Percentiles rank a stretch among this genome's conserved stretches.
These are phyloP conservation scores for Aristolochia contorta DNA, from an alignment of 164 flowering plant genomes.

Conservation along the genomic window DNA sequence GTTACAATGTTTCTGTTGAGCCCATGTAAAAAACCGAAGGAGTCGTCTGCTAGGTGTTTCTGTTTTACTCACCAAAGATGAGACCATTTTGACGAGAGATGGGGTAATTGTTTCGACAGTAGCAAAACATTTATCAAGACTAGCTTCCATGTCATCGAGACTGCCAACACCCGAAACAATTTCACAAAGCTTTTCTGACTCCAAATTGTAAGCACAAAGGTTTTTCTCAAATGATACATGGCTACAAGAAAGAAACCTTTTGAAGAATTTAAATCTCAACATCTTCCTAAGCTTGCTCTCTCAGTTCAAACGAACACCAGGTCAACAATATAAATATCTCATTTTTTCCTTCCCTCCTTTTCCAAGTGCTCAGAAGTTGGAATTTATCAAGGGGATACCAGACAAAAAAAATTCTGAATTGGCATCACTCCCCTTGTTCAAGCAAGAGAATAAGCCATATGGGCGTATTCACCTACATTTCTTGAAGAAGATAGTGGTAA, in stretches of 20 bases:
- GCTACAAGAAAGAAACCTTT: background rate
- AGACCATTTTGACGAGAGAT: constrained; percentile 32
- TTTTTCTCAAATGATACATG: background rate
- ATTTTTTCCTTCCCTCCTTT: no score
- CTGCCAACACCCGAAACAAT: constrained; percentile 45
- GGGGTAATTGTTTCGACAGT: constrained; percentile 30
- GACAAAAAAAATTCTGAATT: no score
- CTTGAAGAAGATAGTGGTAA: no score
- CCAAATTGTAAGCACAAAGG: background rate
- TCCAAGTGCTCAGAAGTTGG: no score
- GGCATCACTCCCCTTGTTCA: no score
- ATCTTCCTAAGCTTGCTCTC: background rate
- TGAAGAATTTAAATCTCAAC: constrained; percentile 1
- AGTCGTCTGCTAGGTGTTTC: constrained; percentile 56
- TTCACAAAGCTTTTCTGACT: constrained; percentile 28
- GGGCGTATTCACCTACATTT: no score
- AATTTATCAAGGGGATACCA: no score
- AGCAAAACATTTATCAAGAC: constrained; percentile 21
- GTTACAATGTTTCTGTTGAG: constrained; percentile 10
- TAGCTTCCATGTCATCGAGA: constrained; percentile 56
- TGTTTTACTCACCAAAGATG: constrained; percentile 35
- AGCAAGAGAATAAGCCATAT: no score
- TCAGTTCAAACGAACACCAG: no score
- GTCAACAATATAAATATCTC: no score
- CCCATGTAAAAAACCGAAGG: constrained; percentile 71